These are phyloP conservation scores for Aspergillus taichungensis DNA, from an alignment of 495 filamentous ascomycete genomes.

Conservation along the genomic window DNA sequence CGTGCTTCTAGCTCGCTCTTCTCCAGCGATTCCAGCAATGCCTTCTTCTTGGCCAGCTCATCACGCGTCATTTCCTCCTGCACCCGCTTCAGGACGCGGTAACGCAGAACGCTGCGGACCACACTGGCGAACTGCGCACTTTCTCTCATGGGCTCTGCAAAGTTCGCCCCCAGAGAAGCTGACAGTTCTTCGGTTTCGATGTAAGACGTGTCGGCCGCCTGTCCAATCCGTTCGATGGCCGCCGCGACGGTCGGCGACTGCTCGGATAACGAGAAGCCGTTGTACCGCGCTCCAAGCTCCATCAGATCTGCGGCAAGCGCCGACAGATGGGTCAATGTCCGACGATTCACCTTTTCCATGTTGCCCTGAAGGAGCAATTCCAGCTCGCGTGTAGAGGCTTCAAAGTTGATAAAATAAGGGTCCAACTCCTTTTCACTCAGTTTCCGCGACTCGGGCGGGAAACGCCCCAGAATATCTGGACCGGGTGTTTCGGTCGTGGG, in stretches of 20 bases:
- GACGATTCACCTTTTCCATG: constrained; percentile 90
- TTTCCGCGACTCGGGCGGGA: constrained; percentile 68
- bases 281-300: constrained; percentile 87
- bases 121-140: constrained; percentile 95
- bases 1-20: constrained; percentile 83
- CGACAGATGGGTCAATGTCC: constrained; percentile 76
- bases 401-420: constrained; percentile 89
- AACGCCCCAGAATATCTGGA: constrained; percentile 62
- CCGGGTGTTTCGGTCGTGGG: constrained; percentile 48
- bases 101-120: constrained; percentile 78
- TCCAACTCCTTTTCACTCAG: constrained; percentile 86
- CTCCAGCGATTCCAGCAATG: constrained; percentile 73
- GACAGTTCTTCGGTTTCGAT: constrained; percentile 92
- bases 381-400: constrained; percentile 77
- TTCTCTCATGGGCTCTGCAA: constrained; percentile 95
- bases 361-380: constrained; percentile 80
- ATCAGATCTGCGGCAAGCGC: constrained; percentile 78
- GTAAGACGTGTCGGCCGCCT: constrained; percentile 92
- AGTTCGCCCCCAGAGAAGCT: constrained; percentile 69
- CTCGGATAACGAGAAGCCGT: constrained; percentile 94
- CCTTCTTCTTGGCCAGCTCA: constrained; percentile 73
- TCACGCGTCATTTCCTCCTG: constrained; percentile 97
- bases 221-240: constrained; percentile 88
- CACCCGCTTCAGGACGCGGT: constrained; percentile 81
- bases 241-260: constrained; percentile 78